Percentiles rank a stretch among this genome's conserved stretches.
Conservation (phyloP, 768 basidiomycete genomes). For the Russula griseocarnosa region DNA sequence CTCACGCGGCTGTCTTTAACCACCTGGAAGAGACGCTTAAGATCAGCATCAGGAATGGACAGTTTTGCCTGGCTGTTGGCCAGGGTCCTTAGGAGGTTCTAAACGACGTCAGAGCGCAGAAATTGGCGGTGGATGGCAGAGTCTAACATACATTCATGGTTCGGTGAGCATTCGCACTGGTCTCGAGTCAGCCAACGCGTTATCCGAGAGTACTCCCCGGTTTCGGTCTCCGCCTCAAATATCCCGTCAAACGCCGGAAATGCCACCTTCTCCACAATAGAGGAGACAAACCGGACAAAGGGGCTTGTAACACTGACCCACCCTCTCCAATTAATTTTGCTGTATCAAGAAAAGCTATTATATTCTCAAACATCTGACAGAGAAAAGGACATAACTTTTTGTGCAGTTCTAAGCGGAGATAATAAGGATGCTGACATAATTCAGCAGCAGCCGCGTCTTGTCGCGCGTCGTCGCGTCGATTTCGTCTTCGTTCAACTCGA, state of each 20-base stretch:
- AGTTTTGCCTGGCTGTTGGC: conserved; percentile 70
- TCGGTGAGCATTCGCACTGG: conserved; percentile 32
- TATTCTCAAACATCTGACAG: not conserved
- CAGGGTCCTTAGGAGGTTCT: conserved; percentile 90
- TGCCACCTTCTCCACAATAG: not conserved
- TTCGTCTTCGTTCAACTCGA: conserved; percentile 2
- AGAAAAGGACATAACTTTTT: not conserved
- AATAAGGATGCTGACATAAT: conserved; percentile 21
- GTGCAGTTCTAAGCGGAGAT: conserved; percentile 1
- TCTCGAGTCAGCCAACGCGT: conserved; percentile 30
- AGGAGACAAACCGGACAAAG: not conserved
- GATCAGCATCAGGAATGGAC: conserved; percentile 59
- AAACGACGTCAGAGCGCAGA: conserved; percentile 20
- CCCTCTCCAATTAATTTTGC: not conserved
- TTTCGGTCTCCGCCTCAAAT: conserved; percentile 33
- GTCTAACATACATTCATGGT: conserved; percentile 39
- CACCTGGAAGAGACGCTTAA: conserved; percentile 74
- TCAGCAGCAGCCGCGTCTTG: conserved; percentile 17
- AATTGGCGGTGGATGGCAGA: conserved; percentile 33
- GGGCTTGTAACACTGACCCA: not conserved
- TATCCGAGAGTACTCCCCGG: conserved; percentile 31
- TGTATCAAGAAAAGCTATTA: not conserved
- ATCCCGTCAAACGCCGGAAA: conserved; percentile 4
- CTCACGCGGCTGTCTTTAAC: conserved; percentile 88
- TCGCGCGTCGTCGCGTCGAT: conserved; percentile 24